Percentiles rank a stretch among this genome's conserved stretches.
Evolutionary conservation across 208 protist species (phyloP).

Genomic region (Trypanosoma lewisi): DNA sequence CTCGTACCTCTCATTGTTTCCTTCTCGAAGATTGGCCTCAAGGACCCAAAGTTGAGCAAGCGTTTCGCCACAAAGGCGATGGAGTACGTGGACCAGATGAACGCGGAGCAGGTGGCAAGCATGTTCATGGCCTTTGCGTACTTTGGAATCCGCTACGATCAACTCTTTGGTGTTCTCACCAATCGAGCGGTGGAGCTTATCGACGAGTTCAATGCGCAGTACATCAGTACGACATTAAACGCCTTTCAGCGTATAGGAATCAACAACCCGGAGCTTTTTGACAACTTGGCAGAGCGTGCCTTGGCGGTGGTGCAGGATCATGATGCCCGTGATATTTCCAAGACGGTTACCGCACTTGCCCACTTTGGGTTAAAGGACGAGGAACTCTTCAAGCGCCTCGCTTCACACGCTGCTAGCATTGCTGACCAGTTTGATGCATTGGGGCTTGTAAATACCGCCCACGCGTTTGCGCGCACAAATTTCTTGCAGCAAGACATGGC

Average conservation of each 20-base stretch:
- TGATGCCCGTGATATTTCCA: conserved; percentile 80
- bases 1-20: conserved; percentile 81
- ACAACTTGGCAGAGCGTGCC: conserved; percentile 89
- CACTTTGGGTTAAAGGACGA: conserved; percentile 92
- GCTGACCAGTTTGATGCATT: conserved; percentile 82
- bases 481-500: conserved; percentile 90
- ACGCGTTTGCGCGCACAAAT: conserved; percentile 86
- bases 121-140: conserved; percentile 89
- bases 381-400: conserved; percentile 88
- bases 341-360: conserved; percentile 84
- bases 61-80: conserved; percentile 88
- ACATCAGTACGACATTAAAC: conserved; percentile 86
- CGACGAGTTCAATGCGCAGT: conserved; percentile 90
- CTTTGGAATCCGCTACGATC: conserved; percentile 91
- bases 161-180: conserved; percentile 91
- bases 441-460: conserved; percentile 83
- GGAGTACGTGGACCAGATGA: conserved; percentile 92
- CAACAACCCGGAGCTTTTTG: conserved; percentile 91
- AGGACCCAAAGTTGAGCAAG: conserved; percentile 87
- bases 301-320: conserved; percentile 89
- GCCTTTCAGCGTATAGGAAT: conserved; percentile 91
- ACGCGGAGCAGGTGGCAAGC: conserved; percentile 82
- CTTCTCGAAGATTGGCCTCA: conserved; percentile 84
- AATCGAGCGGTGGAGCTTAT: conserved; percentile 91
- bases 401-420: conserved; percentile 84